Evolutionary conservation across 2,329 filamentous ascomycete genomes (phyloP).

Genomic region (Microdochium paspali): DNA sequence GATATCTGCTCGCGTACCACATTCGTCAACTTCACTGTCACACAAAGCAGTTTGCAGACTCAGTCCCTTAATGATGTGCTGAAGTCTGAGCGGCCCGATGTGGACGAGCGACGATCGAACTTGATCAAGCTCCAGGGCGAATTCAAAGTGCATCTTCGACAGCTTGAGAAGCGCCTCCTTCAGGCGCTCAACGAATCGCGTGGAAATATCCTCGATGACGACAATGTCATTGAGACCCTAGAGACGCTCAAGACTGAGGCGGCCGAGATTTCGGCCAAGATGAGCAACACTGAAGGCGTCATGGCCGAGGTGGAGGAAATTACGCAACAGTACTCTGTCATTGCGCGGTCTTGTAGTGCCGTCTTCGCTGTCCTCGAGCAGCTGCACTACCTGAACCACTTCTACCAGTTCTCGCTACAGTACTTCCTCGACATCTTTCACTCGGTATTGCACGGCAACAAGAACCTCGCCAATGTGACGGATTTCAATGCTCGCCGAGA

Average conservation of each 20-base stretch:
- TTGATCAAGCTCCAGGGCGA: conserved; percentile 98
- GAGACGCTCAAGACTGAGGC: conserved; percentile 98
- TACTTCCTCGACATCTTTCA: conserved; percentile 99
- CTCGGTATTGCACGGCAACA: conserved; percentile 74
- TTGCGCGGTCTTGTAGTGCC: conserved; percentile 90
- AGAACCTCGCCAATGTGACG: conserved; percentile 57
- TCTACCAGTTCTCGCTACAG: conserved; percentile 97
- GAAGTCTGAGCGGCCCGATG: conserved; percentile 93
- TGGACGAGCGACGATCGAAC: conserved; percentile 92
- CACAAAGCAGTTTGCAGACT: conserved; percentile 95
- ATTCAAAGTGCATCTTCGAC: conserved; percentile 95
- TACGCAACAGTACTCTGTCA: conserved; percentile 86
- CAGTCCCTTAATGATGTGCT: conserved; percentile 96
- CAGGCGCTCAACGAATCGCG: conserved; percentile 95
- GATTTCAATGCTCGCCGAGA: conserved; percentile 76
- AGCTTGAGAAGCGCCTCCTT: conserved; percentile 86
- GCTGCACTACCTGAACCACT: conserved; percentile 96
- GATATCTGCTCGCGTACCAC: conserved; percentile 98
- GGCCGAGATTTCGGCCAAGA: conserved; percentile 91
- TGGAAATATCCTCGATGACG: conserved; percentile 96
- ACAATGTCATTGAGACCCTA: conserved; percentile 94
- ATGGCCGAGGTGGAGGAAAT: conserved; percentile 98
- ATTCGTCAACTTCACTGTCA: conserved; percentile 99
- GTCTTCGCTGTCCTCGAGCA: conserved; percentile 97
- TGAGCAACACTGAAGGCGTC: conserved; percentile 91